phyloP scores from a whole-genome alignment of 1,139 yeast genomes.

The Kodamaea plutei region DNA sequence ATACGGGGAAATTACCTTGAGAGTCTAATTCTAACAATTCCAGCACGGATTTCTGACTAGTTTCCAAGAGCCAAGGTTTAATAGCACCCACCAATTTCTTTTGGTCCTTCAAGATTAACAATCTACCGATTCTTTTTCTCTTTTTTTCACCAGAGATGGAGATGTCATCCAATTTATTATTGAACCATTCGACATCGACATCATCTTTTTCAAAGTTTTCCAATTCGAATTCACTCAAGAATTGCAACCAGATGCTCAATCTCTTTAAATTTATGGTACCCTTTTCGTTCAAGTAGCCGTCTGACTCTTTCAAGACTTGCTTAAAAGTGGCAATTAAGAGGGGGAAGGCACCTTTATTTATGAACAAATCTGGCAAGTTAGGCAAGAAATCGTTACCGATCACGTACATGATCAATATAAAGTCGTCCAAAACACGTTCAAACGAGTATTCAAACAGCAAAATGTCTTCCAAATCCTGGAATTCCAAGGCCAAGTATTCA shows the following conservation, averaged over 20 bases:
- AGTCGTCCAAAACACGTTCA: conserved; percentile 89
- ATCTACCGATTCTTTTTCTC: conserved; percentile 62
- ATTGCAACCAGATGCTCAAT: conserved; percentile 69
- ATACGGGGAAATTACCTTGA: conserved; percentile 43
- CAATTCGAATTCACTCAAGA: conserved; percentile 66
- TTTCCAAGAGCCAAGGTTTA: conserved; percentile 65
- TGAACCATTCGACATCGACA: conserved; percentile 90
- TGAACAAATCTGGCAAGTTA: conserved; percentile 88
- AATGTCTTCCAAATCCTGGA: conserved; percentile 61
- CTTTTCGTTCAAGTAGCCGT: conserved; percentile 80
- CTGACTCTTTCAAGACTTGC: conserved; percentile 65
- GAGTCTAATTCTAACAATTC: conserved; percentile 37
- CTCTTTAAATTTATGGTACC: conserved; percentile 78
- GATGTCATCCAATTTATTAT: conserved; percentile 74
- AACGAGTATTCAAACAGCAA: conserved; percentile 72
- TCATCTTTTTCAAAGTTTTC: conserved; percentile 77
- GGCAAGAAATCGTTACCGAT: conserved; percentile 99
- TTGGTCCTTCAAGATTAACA: conserved; percentile 68
- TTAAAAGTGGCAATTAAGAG: conserved; percentile 83
- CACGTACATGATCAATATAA: conserved; percentile 85
- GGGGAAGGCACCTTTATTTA: conserved; percentile 96
- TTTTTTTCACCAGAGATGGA: conserved; percentile 69
- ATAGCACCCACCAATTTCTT: conserved; percentile 57
- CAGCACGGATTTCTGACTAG: conserved; percentile 23
- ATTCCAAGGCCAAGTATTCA: conserved; percentile 87